These are phyloP conservation scores for Backusella macrospora DNA, from an alignment of 192 early-diverging fungal species.

Conservation along the genomic window DNA sequence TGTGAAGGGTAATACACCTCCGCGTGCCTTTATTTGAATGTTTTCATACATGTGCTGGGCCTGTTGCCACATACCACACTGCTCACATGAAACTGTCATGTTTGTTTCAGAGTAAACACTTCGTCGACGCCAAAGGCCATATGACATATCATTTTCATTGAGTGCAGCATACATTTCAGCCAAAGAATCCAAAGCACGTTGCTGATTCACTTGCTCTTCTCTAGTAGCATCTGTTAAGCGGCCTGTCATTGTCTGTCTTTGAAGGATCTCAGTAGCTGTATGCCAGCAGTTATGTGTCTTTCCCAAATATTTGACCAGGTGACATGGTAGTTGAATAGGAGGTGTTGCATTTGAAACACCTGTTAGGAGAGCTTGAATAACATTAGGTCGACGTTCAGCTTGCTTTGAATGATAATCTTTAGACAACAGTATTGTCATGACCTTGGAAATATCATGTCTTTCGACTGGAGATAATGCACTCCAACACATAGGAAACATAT, in stretches of 20 bases:
- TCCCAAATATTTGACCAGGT: constrained; percentile 90
- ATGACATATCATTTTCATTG: constrained; percentile 91
- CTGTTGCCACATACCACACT: constrained; percentile 89
- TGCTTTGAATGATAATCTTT: constrained; percentile 91
- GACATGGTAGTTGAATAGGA: constrained; percentile 85
- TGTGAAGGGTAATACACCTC: constrained; percentile 80
- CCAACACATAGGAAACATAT: constrained; percentile 88
- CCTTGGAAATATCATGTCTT: constrained; percentile 85
- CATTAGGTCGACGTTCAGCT: constrained; percentile 80
- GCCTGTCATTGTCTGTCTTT: constrained; percentile 58
- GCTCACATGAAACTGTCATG: constrained; percentile 91
- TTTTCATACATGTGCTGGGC: constrained; percentile 91
- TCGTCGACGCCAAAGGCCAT: constrained; percentile 89
- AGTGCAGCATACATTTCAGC: constrained; percentile 83
- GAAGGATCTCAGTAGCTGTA: constrained; percentile 80
- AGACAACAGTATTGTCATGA: constrained; percentile 80
- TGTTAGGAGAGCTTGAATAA: constrained; percentile 92
- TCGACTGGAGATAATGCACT: constrained; percentile 68
- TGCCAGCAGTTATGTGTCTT: constrained; percentile 94
- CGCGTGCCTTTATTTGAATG: constrained; percentile 89
- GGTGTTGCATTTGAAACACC: constrained; percentile 79
- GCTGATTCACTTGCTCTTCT: constrained; percentile 86
- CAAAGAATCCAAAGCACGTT: constrained; percentile 88
- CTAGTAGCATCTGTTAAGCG: constrained; percentile 54
- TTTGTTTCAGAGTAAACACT: constrained; percentile 93